Conservation (phyloP, 2,329 filamentous ascomycete species). For the Aureobasidium vineae region DNA sequence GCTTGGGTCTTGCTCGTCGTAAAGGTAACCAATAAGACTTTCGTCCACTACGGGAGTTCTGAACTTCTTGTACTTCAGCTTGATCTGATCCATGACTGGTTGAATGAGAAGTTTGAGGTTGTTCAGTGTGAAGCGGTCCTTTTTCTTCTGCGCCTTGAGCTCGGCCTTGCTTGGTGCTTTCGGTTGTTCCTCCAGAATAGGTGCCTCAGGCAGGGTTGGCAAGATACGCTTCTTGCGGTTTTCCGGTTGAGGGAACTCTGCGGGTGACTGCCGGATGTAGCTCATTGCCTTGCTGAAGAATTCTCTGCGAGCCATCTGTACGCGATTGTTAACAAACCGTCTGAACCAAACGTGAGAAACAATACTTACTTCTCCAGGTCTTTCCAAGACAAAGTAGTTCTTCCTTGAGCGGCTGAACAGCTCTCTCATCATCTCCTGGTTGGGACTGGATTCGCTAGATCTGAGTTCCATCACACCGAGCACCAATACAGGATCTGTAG, state of each 20-base stretch:
- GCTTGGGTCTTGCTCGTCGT: constrained; percentile 75
- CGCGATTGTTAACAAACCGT: neutral
- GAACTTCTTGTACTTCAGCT: constrained; percentile 85
- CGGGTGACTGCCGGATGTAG: constrained; percentile 75
- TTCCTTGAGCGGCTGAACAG: constrained; percentile 83
- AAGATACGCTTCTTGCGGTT: constrained; percentile 84
- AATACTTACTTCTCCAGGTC: constrained; percentile 60
- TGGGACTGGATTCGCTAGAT: constrained; percentile 47
- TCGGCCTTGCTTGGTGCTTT: constrained; percentile 70
- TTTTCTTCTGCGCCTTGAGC: constrained; percentile 72
- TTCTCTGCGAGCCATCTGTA: constrained; percentile 61
- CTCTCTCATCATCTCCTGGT: constrained; percentile 65
- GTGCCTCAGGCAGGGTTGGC: constrained; percentile 69
- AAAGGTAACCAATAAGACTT: constrained; percentile 72
- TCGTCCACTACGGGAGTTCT: constrained; percentile 75
- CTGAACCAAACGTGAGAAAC: neutral
- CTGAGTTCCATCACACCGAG: constrained; percentile 75
- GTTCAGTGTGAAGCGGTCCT: constrained; percentile 81
- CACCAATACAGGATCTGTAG: constrained; percentile 84
- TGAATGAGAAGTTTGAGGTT: constrained; percentile 84
- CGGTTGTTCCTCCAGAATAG: constrained; percentile 55
- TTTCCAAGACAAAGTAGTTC: constrained; percentile 68
- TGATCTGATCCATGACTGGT: constrained; percentile 96
- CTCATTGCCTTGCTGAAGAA: constrained; percentile 75
- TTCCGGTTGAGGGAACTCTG: constrained; percentile 81